Conservation (phyloP, 2,329 filamentous ascomycete species). For the Bipolaris cookei region DNA sequence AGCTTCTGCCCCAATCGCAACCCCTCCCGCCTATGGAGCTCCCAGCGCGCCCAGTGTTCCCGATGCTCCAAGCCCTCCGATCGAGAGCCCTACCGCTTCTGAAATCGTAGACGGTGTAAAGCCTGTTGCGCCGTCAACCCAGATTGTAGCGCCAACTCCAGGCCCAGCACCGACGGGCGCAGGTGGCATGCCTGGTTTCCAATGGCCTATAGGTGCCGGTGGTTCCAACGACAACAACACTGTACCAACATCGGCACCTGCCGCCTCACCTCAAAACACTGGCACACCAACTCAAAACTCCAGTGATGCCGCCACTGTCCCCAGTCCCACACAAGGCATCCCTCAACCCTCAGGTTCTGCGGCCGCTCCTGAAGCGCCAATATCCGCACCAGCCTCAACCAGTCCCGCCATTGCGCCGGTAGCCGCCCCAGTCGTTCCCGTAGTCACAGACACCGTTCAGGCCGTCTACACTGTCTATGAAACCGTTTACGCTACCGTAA, state of each 20-base stretch:
- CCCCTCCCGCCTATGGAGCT: slow-evolving; percentile 5
- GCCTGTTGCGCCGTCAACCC: slow-evolving; percentile 12
- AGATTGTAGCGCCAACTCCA: slow-evolving; percentile 16
- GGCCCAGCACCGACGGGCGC: slow-evolving; percentile 11
- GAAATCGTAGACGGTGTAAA: not conserved
- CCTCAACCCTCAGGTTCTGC: slow-evolving; percentile 12
- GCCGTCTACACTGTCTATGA: slow-evolving; percentile 22
- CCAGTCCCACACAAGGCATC: slow-evolving; percentile 14
- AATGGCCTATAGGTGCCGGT: slow-evolving; percentile 24
- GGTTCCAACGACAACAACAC: slow-evolving; percentile 4
- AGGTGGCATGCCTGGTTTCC: slow-evolving; percentile 29
- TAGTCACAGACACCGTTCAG: slow-evolving; percentile 6
- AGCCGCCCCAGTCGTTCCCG: slow-evolving; percentile 10
- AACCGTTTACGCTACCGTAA: slow-evolving; percentile 25
- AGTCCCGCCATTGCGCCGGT: slow-evolving; percentile 1
- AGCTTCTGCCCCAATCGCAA: slow-evolving; percentile 8
- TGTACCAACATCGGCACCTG: slow-evolving; percentile 11
- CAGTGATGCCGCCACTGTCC: slow-evolving; percentile 3
- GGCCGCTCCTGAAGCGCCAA: slow-evolving; percentile 4
- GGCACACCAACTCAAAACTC: slow-evolving; percentile 7
- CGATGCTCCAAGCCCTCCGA: not conserved
- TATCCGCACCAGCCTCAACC: slow-evolving; percentile 10
- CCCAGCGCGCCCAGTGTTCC: not conserved
- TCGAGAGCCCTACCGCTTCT: slow-evolving; percentile 5
- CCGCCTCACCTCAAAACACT: slow-evolving; percentile 5